Percentiles rank a stretch among this genome's conserved stretches.
These are phyloP conservation scores for Cordia subcordata DNA, from an alignment of 257 asterid species.

Conservation along the genomic window DNA sequence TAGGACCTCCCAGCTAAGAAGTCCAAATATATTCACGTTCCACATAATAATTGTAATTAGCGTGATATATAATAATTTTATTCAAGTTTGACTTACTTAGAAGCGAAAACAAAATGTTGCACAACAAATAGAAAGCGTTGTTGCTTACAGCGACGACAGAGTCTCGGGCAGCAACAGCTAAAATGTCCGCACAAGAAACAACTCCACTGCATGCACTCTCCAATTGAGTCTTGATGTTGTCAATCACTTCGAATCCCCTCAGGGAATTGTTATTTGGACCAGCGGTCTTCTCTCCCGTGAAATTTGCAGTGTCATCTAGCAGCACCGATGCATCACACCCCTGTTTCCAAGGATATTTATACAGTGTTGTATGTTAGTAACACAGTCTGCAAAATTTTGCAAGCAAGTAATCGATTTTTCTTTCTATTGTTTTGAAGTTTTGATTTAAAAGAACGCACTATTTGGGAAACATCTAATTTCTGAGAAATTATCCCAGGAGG, in stretches of 20 bases:
- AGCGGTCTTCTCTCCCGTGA: conserved; percentile 67
- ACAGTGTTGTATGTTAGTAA: no score
- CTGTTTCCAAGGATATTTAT: conserved; percentile 22
- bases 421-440: no score
- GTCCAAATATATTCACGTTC: no score
- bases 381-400: no score
- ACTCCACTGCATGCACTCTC: conserved; percentile 41
- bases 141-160: conserved; percentile 52
- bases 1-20: conserved; percentile 51
- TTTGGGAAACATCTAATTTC: no score
- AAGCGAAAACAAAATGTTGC: no score
- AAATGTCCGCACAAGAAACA: conserved; percentile 80
- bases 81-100: no score
- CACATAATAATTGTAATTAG: no score
- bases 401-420: no score
- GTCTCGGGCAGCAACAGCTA: conserved; percentile 66
- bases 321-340: conserved; percentile 80
- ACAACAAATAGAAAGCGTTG: not conserved
- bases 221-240: conserved; percentile 53
- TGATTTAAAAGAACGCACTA: no score
- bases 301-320: conserved; percentile 53
- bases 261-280: conserved; percentile 58
- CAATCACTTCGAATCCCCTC: conserved; percentile 69
- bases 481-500: no score
- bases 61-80: no score